A percentile compares a stretch with the other conserved stretches of the same genome.
Conservation (phyloP, 768 basidiomycete genomes). For the Russula sp. region DNA sequence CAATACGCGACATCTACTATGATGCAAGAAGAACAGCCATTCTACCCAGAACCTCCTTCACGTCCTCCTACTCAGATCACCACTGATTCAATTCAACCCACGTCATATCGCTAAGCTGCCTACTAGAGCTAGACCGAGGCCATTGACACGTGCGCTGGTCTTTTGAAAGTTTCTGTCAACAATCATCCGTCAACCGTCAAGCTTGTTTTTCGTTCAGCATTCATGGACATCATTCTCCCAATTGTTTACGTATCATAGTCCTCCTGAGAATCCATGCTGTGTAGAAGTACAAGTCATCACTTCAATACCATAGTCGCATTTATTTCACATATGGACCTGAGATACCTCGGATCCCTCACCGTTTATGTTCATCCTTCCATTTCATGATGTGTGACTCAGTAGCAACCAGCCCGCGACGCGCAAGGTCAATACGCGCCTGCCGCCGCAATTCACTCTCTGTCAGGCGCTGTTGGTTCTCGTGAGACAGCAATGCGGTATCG, state of each 20-base stretch:
- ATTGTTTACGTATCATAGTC: constrained; percentile 8
- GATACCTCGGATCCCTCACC: not conserved
- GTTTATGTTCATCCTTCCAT: constrained; percentile 50
- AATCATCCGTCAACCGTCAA: not conserved
- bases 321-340: constrained; percentile 4
- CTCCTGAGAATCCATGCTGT: constrained; percentile 8
- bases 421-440: constrained; percentile 68
- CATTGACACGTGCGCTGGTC: not conserved
- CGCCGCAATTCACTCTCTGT: constrained; percentile 64
- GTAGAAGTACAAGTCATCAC: constrained; percentile 15
- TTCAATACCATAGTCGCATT: constrained; percentile 13
- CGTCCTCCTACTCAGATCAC: constrained; percentile 23
- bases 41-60: constrained; percentile 28
- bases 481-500: constrained; percentile 64
- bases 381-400: constrained; percentile 80
- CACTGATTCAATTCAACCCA: constrained; percentile 4
- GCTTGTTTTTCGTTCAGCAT: constrained; percentile 6
- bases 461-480: constrained; percentile 57
- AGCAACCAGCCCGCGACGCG: constrained; percentile 63
- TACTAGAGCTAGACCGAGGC: constrained; percentile 7
- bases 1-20: constrained; percentile 23
- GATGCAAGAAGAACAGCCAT: constrained; percentile 21
- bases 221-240: constrained; percentile 2
- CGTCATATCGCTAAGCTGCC: constrained; percentile 19
- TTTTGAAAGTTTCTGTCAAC: not conserved